These are phyloP conservation scores for Leptodontidium sp. DNA, from an alignment of 2,329 filamentous ascomycete genomes.

Conservation along the genomic window DNA sequence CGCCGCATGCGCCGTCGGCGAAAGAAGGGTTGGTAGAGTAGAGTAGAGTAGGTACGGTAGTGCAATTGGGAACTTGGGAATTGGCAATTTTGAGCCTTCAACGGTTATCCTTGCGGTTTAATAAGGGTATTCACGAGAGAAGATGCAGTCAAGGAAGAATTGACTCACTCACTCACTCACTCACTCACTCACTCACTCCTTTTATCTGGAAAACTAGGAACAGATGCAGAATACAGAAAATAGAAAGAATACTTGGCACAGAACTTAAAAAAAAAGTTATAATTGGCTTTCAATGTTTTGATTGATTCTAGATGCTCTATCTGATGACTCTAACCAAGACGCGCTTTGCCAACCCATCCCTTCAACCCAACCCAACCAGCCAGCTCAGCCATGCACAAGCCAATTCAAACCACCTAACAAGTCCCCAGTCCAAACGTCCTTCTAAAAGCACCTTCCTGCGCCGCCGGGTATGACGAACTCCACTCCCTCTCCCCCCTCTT, in stretches of 20 bases:
- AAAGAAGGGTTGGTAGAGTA: too few relatives aligned
- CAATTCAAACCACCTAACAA: conserved; percentile 20
- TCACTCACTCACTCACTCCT: too few relatives aligned
- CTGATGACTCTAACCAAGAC: conserved; percentile 15
- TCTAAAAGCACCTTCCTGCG: conserved; percentile 30
- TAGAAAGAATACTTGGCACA: too few relatives aligned
- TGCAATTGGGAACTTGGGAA: too few relatives aligned
- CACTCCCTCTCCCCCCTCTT: conserved; percentile 38
- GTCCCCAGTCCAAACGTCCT: conserved; percentile 36
- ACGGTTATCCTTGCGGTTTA: background rate
- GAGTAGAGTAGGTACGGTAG: too few relatives aligned
- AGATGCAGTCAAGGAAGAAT: background rate
- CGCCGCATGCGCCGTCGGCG: background rate
- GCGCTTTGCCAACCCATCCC: conserved; percentile 1
- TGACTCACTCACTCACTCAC: too few relatives aligned
- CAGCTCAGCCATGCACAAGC: background rate
- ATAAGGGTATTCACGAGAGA: background rate
- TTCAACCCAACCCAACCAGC: background rate
- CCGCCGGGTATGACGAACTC: conserved; percentile 29
- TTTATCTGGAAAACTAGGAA: too few relatives aligned
- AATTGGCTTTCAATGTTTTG: conserved; percentile 13
- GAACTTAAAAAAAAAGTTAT: too few relatives aligned
- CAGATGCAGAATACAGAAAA: too few relatives aligned
- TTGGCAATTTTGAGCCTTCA: conserved; percentile 1
- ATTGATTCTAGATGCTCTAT: conserved; percentile 21